A percentile compares a stretch with the other conserved stretches of the same genome.
phyloP scores from a whole-genome alignment of 75 land plant species.

The Isoetes taiwanensis region DNA sequence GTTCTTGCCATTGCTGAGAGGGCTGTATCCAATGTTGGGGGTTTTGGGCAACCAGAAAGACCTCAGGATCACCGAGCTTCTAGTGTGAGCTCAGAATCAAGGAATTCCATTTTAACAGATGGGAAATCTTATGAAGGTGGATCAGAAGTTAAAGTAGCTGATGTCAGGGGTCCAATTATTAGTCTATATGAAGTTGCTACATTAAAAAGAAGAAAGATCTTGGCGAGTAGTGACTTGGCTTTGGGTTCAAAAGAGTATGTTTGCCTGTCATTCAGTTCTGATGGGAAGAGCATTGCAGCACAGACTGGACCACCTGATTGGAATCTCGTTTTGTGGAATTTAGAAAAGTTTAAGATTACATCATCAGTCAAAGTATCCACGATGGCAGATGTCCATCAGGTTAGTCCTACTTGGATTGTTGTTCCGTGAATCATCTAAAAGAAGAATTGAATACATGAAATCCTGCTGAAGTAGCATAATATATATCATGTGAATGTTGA shows the following conservation, averaged over 20 bases:
- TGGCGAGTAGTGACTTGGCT: conserved; percentile 12
- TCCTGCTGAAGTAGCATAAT: too few relatives aligned
- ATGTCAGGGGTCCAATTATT: conserved; percentile 15
- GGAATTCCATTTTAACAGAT: conserved; percentile 8
- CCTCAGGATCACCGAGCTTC: not conserved
- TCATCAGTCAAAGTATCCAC: conserved; percentile 19
- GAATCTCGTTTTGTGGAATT: conserved; percentile 24
- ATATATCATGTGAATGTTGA: too few relatives aligned
- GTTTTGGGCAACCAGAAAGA: not conserved
- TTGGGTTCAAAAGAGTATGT: conserved; percentile 23
- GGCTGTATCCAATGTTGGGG: not conserved
- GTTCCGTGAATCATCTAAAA: too few relatives aligned
- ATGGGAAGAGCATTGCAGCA: conserved; percentile 15
- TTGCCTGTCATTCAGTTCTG: conserved; percentile 20
- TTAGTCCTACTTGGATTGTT: too few relatives aligned
- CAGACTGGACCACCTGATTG: conserved; percentile 27
- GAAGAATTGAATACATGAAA: too few relatives aligned
- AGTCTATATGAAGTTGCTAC: conserved; percentile 18
- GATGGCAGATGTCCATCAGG: conserved; percentile 25
- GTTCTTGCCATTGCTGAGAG: conserved; percentile 26
- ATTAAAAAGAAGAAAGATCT: conserved; percentile 17
- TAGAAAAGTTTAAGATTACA: conserved; percentile 21
- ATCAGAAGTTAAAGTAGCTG: conserved; percentile 9
- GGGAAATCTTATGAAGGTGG: conserved; percentile 10
- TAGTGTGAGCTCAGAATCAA: not conserved